phyloP scores from a whole-genome alignment of 2,329 filamentous ascomycete genomes.

The Aspergillus clavatus region DNA sequence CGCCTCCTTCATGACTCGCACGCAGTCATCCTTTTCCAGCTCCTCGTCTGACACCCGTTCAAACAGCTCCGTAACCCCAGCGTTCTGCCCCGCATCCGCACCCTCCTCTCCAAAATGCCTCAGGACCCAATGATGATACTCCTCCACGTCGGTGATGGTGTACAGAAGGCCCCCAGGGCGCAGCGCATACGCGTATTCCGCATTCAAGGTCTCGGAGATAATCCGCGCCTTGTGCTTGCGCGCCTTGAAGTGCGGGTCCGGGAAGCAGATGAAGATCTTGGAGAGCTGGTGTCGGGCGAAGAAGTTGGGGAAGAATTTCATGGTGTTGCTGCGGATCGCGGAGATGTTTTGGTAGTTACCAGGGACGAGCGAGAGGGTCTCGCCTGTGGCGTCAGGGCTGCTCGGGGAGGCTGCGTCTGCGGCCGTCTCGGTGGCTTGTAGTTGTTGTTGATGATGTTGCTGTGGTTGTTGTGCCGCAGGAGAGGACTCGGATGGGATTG shows the following conservation, averaged over 20 bases:
- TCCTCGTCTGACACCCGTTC: conserved; percentile 60
- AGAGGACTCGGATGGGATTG: conserved; percentile 4
- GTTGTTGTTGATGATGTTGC: conserved; percentile 1
- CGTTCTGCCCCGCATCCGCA: conserved; percentile 63
- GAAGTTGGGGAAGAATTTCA: conserved; percentile 99
- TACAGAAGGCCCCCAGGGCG: conserved; percentile 82
- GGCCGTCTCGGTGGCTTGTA: not conserved
- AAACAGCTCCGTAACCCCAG: conserved; percentile 61
- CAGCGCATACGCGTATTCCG: conserved; percentile 88
- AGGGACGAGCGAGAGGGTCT: conserved; percentile 17
- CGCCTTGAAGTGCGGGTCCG: conserved; percentile 96
- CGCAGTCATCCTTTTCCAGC: conserved; percentile 54
- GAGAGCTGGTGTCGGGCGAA: conserved; percentile 74
- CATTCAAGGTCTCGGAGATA: conserved; percentile 79
- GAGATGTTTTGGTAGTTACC: conserved; percentile 76
- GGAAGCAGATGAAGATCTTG: conserved; percentile 97
- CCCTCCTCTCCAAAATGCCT: conserved; percentile 73
- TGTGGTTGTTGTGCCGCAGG: not conserved
- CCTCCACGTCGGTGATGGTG: conserved; percentile 95
- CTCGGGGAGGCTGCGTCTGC: conserved; percentile 3
- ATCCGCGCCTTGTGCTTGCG: conserved; percentile 97
- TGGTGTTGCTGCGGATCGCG: conserved; percentile 86
- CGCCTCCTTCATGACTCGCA: conserved; percentile 63
- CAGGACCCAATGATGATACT: conserved; percentile 91
- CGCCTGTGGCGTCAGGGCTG: not conserved